A percentile compares a stretch with the other conserved stretches of the same genome.
Evolutionary conservation across 306 rosid species (phyloP).

Genomic region (Cucurbita pepo): DNA sequence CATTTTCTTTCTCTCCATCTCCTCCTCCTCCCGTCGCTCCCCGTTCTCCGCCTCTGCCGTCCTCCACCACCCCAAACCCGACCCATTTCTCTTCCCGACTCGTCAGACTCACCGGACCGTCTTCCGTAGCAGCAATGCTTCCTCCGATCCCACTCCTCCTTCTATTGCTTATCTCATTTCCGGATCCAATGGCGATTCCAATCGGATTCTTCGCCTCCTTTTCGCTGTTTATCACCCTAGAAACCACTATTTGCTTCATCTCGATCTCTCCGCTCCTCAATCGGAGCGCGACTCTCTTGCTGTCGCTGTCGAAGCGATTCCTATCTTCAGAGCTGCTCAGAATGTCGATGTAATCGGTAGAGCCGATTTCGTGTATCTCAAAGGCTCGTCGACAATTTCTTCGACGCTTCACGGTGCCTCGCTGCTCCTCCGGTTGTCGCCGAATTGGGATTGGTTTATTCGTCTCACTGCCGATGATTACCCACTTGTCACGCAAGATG

Average conservation of each 20-base stretch:
- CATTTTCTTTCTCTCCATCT: slow-evolving; percentile 16
- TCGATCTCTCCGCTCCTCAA: slow-evolving; percentile 50
- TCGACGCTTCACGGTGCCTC: slow-evolving; percentile 75
- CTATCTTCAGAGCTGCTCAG: slow-evolving; percentile 68
- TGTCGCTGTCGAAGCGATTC: slow-evolving; percentile 30
- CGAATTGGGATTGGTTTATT: slow-evolving; percentile 80
- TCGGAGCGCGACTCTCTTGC: slow-evolving; percentile 58
- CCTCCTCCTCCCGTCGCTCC: slow-evolving; percentile 11
- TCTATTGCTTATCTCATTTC: slow-evolving; percentile 61
- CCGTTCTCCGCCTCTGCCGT: slow-evolving; percentile 7
- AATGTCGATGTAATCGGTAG: slow-evolving; percentile 71
- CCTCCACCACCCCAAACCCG: slow-evolving; percentile 22
- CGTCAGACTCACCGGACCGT: slow-evolving; percentile 27
- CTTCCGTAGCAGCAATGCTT: slow-evolving; percentile 21
- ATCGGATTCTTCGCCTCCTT: slow-evolving; percentile 49
- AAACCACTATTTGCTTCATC: slow-evolving; percentile 76
- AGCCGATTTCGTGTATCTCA: slow-evolving; percentile 52
- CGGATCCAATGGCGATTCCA: slow-evolving; percentile 44
- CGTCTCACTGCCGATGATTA: slow-evolving; percentile 49
- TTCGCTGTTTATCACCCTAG: slow-evolving; percentile 49
- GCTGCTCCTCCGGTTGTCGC: slow-evolving; percentile 47
- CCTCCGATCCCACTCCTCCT: slow-evolving; percentile 46
- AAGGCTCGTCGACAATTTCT: slow-evolving; percentile 56
- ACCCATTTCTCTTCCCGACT: slow-evolving; percentile 57
- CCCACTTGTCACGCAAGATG: slow-evolving; percentile 83